Percentiles rank a stretch among this genome's conserved stretches.
Conservation (phyloP, 2,329 filamentous ascomycete species). For the Orbilia ellipsospora region DNA sequence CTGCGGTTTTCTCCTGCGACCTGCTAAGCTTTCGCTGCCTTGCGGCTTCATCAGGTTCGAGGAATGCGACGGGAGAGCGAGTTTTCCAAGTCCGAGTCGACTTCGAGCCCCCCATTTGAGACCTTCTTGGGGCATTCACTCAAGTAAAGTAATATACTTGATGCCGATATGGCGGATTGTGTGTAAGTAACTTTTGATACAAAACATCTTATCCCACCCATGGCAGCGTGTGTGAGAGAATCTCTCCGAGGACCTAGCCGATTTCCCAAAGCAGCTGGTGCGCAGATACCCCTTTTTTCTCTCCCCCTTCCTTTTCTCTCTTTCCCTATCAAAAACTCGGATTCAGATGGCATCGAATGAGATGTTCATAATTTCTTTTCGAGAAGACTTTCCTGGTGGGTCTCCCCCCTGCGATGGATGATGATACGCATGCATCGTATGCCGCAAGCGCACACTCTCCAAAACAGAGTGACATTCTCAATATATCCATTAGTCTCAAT, state of each 20-base stretch:
- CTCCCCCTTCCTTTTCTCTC: not conserved
- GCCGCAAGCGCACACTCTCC: not conserved
- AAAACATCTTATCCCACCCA: slow-evolving; percentile 24
- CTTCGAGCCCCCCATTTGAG: too few relatives aligned
- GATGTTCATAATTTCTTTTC: slow-evolving; percentile 10
- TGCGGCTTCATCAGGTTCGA: not conserved
- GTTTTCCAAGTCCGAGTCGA: too few relatives aligned
- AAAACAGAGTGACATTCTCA: slow-evolving; percentile 14
- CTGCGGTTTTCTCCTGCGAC: slow-evolving; percentile 21
- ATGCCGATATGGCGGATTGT: too few relatives aligned
- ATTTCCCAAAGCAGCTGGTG: slow-evolving; percentile 39
- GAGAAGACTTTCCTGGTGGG: not conserved
- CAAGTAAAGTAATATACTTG: too few relatives aligned
- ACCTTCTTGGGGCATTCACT: too few relatives aligned
- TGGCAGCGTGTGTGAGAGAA: slow-evolving; percentile 48
- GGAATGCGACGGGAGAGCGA: not conserved
- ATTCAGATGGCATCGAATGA: not conserved
- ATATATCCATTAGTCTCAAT: slow-evolving; percentile 6
- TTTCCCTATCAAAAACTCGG: not conserved
- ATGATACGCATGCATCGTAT: slow-evolving; percentile 6
- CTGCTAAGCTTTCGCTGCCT: not conserved
- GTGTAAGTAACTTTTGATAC: slow-evolving; percentile 13
- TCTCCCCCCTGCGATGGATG: not conserved
- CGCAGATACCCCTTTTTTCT: slow-evolving; percentile 15
- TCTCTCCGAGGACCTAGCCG: slow-evolving; percentile 42